Base-by-base conservation (phyloP, 495 filamentous ascomycete species). In the Neurospora sp. region DNA sequence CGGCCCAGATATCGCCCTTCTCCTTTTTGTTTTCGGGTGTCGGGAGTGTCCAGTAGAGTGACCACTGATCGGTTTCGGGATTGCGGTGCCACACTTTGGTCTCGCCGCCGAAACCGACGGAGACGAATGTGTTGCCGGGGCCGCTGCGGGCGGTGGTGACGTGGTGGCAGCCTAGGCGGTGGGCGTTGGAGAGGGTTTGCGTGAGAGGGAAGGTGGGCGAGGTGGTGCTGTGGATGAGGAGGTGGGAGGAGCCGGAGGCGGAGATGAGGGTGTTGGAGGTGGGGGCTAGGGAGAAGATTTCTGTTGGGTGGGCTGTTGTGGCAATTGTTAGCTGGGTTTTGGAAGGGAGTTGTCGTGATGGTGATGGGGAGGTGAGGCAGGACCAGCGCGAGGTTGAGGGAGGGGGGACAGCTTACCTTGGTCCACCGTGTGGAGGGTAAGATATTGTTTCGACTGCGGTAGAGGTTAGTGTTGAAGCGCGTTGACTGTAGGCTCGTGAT, bases 371-470 rank as follows among this genome's bases (percentile, higher is more conserved):
- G 40, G 42, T 39, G 38, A 39, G 69, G 40, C 39, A 37, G 62
- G n/a, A 76, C 37, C 8, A 37, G 37, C 37, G 31, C 31, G 31
- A 34, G 31, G 31, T 34, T 34, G 36, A 70, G 34, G 70, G 28
- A 13, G 13, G 13, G 39, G 19, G 70, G 11, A 10, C 9, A 42
- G 34, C 85, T 77, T 79, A 93, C 94, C 93, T 86, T 94, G 88
- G 80, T 97, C 93, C 79, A 96, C 87, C 15, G 94, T 94, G 83
- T 97, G 93, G 73, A 90, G 90, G 72, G 94, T 94, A 42, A 99
- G 89, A 80, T 97, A 98, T 92, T 98, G 96, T 84, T 97, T 97
- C 71, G 96, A 98, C 96, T 99, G 77, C 19, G 69, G 43, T 43
- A 17, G 37, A 39, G 13, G 59, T 71, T 24, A 71, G 73, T 62